Conservation (phyloP, 768 basidiomycete species). For the Plicaturopsis crispa region DNA sequence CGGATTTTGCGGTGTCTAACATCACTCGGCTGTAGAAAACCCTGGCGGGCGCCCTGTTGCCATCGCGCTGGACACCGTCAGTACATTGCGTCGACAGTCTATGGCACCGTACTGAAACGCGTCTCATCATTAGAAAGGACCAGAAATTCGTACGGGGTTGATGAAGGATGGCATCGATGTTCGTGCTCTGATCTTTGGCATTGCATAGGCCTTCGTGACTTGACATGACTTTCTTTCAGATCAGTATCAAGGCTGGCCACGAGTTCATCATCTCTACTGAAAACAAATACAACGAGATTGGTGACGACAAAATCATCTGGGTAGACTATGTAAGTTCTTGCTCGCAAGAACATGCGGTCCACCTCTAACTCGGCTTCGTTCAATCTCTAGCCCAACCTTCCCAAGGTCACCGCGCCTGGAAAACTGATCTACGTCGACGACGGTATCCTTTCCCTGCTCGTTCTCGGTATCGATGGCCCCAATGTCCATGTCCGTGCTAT, state of each 20-base stretch:
- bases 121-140: conserved; percentile 72
- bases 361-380: conserved; percentile 5
- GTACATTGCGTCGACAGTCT: conserved; percentile 19
- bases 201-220: neutral
- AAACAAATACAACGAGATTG: conserved; percentile 64
- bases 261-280: conserved; percentile 91
- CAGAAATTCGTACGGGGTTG: conserved; percentile 95
- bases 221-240: too few species aligned
- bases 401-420: conserved; percentile 95
- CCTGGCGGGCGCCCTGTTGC: conserved; percentile 86
- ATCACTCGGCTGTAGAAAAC: conserved; percentile 48
- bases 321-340: conserved; percentile 79
- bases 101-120: conserved; percentile 3
- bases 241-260: conserved; percentile 82
- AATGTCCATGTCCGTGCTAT: conserved; percentile 79
- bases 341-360: conserved; percentile 4
- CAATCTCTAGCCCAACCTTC: conserved; percentile 86
- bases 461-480: conserved; percentile 77
- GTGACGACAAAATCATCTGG: conserved; percentile 81
- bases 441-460: conserved; percentile 92
- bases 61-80: conserved; percentile 93
- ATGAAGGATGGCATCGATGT: conserved; percentile 86
- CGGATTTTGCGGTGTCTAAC: neutral
- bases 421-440: conserved; percentile 98
- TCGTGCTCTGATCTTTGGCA: conserved; percentile 28